These are phyloP conservation scores for Diaporthe destruens DNA, from an alignment of 2,329 filamentous ascomycete species.

Conservation along the genomic window DNA sequence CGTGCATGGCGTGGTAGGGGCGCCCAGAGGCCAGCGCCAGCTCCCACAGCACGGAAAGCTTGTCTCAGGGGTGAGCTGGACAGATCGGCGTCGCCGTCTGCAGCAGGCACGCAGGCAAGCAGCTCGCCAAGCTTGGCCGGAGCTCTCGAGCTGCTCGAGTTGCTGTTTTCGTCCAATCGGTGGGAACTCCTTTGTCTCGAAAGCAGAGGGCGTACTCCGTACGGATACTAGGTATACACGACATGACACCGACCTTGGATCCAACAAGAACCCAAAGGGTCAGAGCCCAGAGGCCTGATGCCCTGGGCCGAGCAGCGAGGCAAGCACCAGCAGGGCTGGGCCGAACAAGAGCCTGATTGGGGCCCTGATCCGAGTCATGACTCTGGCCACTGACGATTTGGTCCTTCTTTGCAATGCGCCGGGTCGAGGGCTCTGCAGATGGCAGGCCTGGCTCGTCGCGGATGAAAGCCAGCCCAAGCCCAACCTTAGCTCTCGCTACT, in stretches of 20 bases:
- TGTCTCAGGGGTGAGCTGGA: constrained; percentile 40
- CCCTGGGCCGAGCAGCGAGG: constrained; percentile 2
- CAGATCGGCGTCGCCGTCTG: constrained; percentile 40
- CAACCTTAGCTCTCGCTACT: constrained; percentile 10
- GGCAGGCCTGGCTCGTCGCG: constrained; percentile 13
- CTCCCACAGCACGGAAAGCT: constrained; percentile 28
- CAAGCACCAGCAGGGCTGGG: constrained; percentile 1
- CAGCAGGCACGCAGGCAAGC: constrained; percentile 33
- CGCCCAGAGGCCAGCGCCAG: constrained; percentile 3
- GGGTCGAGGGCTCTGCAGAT: neutral
- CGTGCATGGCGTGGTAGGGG: neutral
- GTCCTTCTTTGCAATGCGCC: constrained; percentile 12
- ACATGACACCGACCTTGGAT: constrained; percentile 17
- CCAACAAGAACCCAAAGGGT: constrained; percentile 7
- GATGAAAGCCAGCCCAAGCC: neutral
- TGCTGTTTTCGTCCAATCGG: constrained; percentile 32
- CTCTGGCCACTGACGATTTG: constrained; percentile 25
- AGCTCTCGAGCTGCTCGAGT: constrained; percentile 33
- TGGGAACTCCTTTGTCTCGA: constrained; percentile 24
- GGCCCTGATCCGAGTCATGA: constrained; percentile 30
- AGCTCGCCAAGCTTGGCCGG: constrained; percentile 33
- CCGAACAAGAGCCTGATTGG: constrained; percentile 14
- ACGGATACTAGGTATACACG: neutral
- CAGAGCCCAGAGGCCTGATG: neutral
- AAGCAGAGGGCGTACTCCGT: neutral